These are phyloP conservation scores for Solidago caesia DNA, from an alignment of 129 eudicot species.

Conservation along the genomic window DNA sequence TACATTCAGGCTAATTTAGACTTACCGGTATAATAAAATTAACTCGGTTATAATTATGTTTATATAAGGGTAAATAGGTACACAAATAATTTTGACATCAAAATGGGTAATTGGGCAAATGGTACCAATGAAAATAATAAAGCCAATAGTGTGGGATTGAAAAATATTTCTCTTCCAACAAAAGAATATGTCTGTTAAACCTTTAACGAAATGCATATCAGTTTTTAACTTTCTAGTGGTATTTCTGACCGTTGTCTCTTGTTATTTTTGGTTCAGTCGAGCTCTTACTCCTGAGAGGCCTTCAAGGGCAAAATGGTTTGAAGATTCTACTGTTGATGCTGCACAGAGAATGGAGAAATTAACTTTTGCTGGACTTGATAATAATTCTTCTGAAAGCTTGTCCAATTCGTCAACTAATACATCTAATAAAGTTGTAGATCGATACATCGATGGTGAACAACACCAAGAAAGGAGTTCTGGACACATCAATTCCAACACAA, in stretches of 20 bases:
- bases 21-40: neutral
- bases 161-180: neutral
- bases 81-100: neutral
- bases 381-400: slow-evolving; percentile 56
- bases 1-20: slow-evolving; percentile 9
- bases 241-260: slow-evolving; percentile 14
- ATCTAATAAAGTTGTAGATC: slow-evolving; percentile 79
- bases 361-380: slow-evolving; percentile 32
- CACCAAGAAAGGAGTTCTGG: slow-evolving; percentile 42
- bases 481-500: slow-evolving; percentile 33
- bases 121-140: neutral
- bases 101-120: neutral
- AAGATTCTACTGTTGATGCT: slow-evolving; percentile 34
- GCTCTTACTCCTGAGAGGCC: slow-evolving; percentile 76
- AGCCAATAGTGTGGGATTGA: neutral
- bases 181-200: neutral
- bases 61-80: neutral
- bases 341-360: slow-evolving; percentile 34
- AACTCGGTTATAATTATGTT: neutral
- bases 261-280: slow-evolving; percentile 46
- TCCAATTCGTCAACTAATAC: slow-evolving; percentile 69
- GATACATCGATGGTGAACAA: slow-evolving; percentile 95
- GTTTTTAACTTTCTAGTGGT: neutral
- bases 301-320: slow-evolving; percentile 41
- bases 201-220: neutral